Conservation (phyloP, 495 filamentous ascomycete genomes). For the Bryoglossum gracile region DNA sequence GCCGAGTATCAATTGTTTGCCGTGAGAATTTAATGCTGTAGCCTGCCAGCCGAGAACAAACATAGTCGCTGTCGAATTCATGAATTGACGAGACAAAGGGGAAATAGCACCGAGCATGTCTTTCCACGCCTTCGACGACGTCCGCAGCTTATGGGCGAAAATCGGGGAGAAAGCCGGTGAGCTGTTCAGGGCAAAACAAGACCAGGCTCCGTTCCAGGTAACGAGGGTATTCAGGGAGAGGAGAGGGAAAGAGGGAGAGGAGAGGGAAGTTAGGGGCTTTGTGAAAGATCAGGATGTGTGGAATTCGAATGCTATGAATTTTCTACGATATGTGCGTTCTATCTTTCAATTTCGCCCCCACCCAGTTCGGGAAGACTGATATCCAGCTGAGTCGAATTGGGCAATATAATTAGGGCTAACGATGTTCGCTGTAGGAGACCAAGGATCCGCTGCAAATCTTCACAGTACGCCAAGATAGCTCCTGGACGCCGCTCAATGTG, state of each 20-base stretch:
- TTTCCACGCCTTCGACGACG: conserved; percentile 3
- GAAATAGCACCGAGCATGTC: not conserved
- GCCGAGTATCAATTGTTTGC: too few species aligned
- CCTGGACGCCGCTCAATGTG: conserved; percentile 10
- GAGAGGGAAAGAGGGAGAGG: not conserved
- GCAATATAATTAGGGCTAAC: too few species aligned
- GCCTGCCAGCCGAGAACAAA: too few species aligned
- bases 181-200: conserved; percentile 9
- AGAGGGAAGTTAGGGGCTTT: not conserved
- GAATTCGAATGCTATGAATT: not conserved
- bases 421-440: too few species aligned
- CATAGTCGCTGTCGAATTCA: too few species aligned
- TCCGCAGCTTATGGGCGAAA: conserved; percentile 1
- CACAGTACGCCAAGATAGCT: conserved; percentile 4
- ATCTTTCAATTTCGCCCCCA: too few species aligned
- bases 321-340: too few species aligned
- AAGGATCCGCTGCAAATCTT: conserved; percentile 5
- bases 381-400: too few species aligned
- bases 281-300: conserved; percentile 1
- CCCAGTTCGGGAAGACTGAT: too few species aligned
- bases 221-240: not conserved
- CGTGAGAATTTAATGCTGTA: too few species aligned
- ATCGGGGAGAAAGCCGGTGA: conserved; percentile 4
- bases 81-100: too few species aligned
- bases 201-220: conserved; percentile 4